Evolutionary conservation across 164 flowering plant genomes (phyloP).

Genomic region (Piper betle): DNA sequence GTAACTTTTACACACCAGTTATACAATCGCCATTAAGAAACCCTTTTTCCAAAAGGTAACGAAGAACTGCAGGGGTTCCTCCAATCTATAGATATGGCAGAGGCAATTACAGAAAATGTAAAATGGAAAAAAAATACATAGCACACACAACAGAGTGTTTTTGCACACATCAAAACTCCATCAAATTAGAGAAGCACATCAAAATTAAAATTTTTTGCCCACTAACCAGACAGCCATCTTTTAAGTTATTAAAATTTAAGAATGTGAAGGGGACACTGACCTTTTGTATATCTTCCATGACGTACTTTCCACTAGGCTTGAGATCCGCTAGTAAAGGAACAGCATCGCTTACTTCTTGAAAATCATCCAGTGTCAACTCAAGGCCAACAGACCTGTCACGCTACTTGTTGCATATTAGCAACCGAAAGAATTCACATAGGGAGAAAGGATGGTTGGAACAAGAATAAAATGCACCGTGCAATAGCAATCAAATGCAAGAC

Average conservation of each 20-base stretch:
- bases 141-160: too few species aligned
- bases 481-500: slow-evolving; percentile 94
- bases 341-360: slow-evolving; percentile 87
- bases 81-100: slow-evolving; percentile 59
- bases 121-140: background rate
- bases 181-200: too few species aligned
- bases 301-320: slow-evolving; percentile 97
- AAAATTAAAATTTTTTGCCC: too few species aligned
- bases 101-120: background rate
- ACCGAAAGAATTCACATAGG: background rate
- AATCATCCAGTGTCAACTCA: slow-evolving; percentile 77
- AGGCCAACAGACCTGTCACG: slow-evolving; percentile 89
- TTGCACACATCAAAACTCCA: too few species aligned
- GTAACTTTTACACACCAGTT: slow-evolving; percentile 45
- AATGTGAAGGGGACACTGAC: slow-evolving; percentile 18
- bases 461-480: slow-evolving; percentile 42
- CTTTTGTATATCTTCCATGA: slow-evolving; percentile 98
- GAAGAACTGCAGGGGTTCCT: slow-evolving; percentile 89
- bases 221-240: too few species aligned
- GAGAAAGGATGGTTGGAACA: slow-evolving; percentile 7
- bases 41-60: slow-evolving; percentile 72
- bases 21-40: slow-evolving; percentile 84
- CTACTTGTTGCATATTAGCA: too few species aligned
- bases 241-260: background rate
- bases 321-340: slow-evolving; percentile 96